Evolutionary conservation across 2,329 filamentous ascomycete genomes (phyloP).

Genomic region (Lecanosticta acicola): DNA sequence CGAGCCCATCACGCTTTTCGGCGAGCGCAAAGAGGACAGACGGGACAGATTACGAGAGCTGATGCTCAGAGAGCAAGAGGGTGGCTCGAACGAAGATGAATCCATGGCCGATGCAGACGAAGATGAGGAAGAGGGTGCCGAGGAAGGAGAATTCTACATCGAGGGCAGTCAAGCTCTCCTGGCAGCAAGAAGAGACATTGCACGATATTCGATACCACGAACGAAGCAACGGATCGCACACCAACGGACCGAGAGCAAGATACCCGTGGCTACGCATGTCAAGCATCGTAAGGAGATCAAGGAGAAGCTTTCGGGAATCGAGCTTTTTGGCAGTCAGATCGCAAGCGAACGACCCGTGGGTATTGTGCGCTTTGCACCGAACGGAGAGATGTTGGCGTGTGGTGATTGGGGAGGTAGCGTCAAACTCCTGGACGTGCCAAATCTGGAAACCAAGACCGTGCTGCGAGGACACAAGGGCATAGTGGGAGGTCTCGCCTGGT

Average conservation of each 20-base stretch:
- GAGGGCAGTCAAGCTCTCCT: constrained; percentile 69
- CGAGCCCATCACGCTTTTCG: constrained; percentile 92
- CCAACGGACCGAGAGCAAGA: constrained; percentile 74
- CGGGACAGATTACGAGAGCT: constrained; percentile 81
- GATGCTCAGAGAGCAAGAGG: constrained; percentile 62
- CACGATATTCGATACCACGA: constrained; percentile 74
- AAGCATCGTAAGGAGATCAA: constrained; percentile 88
- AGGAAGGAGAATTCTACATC: constrained; percentile 94
- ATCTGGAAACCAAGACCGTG: constrained; percentile 67
- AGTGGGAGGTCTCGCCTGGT: constrained; percentile 86
- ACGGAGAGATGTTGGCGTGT: constrained; percentile 74
- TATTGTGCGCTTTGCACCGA: constrained; percentile 85
- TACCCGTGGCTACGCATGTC: constrained; percentile 82
- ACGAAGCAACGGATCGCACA: constrained; percentile 70
- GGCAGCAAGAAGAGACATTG: constrained; percentile 70
- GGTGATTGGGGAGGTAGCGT: constrained; percentile 92
- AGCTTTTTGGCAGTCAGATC: constrained; percentile 89
- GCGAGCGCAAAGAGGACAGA: constrained; percentile 78
- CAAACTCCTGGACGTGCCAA: constrained; percentile 77
- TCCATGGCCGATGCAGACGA: constrained; percentile 56
- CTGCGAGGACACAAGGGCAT: constrained; percentile 82
- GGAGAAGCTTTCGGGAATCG: constrained; percentile 72
- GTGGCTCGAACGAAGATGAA: constrained; percentile 47
- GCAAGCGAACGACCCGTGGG: constrained; percentile 86
- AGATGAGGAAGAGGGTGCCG: constrained; percentile 59